These are phyloP conservation scores for Aspergillus ochraceus DNA, from an alignment of 2,329 filamentous ascomycete genomes.

Conservation along the genomic window DNA sequence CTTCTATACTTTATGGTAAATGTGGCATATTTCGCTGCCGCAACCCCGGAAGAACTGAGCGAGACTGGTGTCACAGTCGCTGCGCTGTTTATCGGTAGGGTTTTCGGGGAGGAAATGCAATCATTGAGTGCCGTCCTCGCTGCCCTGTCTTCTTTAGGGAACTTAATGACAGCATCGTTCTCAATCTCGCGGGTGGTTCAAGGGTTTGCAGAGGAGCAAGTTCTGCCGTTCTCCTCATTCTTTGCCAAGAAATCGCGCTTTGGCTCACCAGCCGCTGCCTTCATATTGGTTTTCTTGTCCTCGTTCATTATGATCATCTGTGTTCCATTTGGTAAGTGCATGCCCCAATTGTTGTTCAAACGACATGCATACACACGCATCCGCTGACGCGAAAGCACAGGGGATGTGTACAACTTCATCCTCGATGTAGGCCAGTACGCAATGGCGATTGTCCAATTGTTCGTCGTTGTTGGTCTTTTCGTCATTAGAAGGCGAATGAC, in stretches of 20 bases:
- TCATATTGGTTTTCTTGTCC: slow-evolving; percentile 58
- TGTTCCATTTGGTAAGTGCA: slow-evolving; percentile 52
- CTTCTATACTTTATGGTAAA: slow-evolving; percentile 67
- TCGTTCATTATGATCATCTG: slow-evolving; percentile 61
- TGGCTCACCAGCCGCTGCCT: slow-evolving; percentile 63
- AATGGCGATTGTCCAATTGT: slow-evolving; percentile 30
- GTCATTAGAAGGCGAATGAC: slow-evolving; percentile 41
- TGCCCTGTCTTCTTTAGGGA: slow-evolving; percentile 66
- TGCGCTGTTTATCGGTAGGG: slow-evolving; percentile 44
- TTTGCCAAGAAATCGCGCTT: slow-evolving; percentile 66
- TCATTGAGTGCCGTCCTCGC: slow-evolving; percentile 55
- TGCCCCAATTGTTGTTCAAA: background rate
- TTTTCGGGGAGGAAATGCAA: slow-evolving; percentile 49
- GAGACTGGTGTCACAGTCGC: slow-evolving; percentile 45
- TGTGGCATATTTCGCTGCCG: slow-evolving; percentile 64
- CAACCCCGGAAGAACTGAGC: slow-evolving; percentile 42
- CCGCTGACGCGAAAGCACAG: slow-evolving; percentile 26
- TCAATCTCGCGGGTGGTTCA: slow-evolving; percentile 66
- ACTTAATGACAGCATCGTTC: slow-evolving; percentile 68
- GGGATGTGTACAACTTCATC: slow-evolving; percentile 31
- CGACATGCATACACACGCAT: no score
- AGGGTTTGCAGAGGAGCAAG: slow-evolving; percentile 65
- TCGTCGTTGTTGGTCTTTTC: slow-evolving; percentile 30
- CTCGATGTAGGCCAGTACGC: slow-evolving; percentile 36
- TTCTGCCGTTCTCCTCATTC: slow-evolving; percentile 63